These are phyloP conservation scores for Mytilinidion resinicola DNA, from an alignment of 495 filamentous ascomycete species.

Conservation along the genomic window DNA sequence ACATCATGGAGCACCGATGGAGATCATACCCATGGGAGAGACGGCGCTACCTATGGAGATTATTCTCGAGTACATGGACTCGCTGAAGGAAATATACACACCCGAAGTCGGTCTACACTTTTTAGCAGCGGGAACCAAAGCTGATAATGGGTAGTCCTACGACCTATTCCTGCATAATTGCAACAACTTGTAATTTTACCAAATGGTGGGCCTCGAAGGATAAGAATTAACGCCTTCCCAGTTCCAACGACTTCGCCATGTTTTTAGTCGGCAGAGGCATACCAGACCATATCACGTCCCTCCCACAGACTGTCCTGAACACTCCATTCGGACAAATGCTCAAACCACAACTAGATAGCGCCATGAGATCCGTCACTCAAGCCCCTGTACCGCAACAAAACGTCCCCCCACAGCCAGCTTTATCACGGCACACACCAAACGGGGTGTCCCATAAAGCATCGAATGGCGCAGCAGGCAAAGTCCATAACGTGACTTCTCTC, in stretches of 20 bases:
- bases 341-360: constrained; percentile 68
- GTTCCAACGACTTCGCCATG: constrained; percentile 80
- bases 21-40: constrained; percentile 63
- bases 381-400: constrained; percentile 37
- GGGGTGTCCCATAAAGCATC: background rate
- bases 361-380: constrained; percentile 62
- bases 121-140: too few relatives aligned
- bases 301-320: constrained; percentile 78
- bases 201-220: background rate
- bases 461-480: constrained; percentile 31
- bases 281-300: constrained; percentile 77
- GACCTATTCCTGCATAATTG: constrained; percentile 89
- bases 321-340: constrained; percentile 92
- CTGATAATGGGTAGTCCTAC: constrained; percentile 59
- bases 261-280: constrained; percentile 89
- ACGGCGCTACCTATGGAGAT: constrained; percentile 78
- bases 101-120: constrained; percentile 54
- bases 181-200: constrained; percentile 72
- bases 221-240: background rate
- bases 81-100: constrained; percentile 73
- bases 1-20: constrained; percentile 79
- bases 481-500: constrained; percentile 49
- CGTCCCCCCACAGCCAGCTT: constrained; percentile 16
- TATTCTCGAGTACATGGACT: constrained; percentile 83
- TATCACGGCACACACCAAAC: background rate